phyloP scores from a whole-genome alignment of 805 yeast genomes.

The Sungouiella thailandica region DNA sequence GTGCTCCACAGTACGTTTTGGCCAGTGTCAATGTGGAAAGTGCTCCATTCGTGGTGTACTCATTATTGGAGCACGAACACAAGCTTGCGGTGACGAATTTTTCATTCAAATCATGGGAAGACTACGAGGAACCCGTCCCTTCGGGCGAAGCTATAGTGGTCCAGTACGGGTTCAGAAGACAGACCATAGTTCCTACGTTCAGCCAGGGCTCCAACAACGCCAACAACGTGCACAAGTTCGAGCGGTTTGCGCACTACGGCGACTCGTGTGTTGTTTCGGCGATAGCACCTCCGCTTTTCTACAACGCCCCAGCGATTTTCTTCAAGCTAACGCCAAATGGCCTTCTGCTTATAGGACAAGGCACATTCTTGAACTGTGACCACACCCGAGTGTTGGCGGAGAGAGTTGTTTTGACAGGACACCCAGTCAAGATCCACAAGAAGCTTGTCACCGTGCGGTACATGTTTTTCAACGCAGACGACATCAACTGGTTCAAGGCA shows the following conservation, averaged over 20 bases:
- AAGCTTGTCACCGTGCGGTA: slow-evolving; percentile 86
- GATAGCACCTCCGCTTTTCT: slow-evolving; percentile 81
- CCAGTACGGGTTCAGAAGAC: slow-evolving; percentile 92
- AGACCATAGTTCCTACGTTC: slow-evolving; percentile 75
- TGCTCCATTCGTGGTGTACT: slow-evolving; percentile 61
- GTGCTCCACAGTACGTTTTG: slow-evolving; percentile 47
- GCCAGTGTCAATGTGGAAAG: slow-evolving; percentile 38
- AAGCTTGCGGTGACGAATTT: slow-evolving; percentile 79
- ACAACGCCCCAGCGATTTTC: slow-evolving; percentile 79
- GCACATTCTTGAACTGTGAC: slow-evolving; percentile 84
- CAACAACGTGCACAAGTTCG: slow-evolving; percentile 83
- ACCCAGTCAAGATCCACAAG: slow-evolving; percentile 93
- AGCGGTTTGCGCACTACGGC: slow-evolving; percentile 79
- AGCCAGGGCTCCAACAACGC: slow-evolving; percentile 72
- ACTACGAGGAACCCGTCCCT: slow-evolving; percentile 77
- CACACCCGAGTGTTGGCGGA: slow-evolving; percentile 81
- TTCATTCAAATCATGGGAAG: slow-evolving; percentile 84
- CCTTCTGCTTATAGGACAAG: slow-evolving; percentile 77
- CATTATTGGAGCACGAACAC: slow-evolving; percentile 80
- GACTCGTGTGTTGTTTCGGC: slow-evolving; percentile 69
- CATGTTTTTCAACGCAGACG: slow-evolving; percentile 94
- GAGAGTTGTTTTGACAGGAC: slow-evolving; percentile 87
- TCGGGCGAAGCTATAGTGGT: slow-evolving; percentile 77
- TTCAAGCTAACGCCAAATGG: slow-evolving; percentile 49
- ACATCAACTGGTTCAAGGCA: slow-evolving; percentile 82